phyloP scores from a whole-genome alignment of 371 early-diverging fungal species.

The Apophysomyces variabilis region DNA sequence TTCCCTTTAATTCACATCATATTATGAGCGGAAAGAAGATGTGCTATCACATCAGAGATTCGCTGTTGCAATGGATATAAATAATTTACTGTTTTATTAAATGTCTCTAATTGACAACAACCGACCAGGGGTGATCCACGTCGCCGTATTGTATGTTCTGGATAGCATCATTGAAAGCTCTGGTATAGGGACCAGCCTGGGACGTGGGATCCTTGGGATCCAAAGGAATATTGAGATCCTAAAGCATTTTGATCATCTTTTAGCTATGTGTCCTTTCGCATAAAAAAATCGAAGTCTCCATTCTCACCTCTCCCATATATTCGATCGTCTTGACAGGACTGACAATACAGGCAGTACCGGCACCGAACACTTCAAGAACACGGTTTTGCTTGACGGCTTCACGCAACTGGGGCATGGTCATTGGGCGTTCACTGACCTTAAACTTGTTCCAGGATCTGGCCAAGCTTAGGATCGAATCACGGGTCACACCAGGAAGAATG shows the following conservation, averaged over 20 bases:
- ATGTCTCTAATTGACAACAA: slow-evolving; percentile 55
- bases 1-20: too few relatives aligned
- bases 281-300: too few relatives aligned
- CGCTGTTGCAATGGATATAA: not conserved
- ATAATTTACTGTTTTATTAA: not conserved
- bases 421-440: slow-evolving; percentile 85
- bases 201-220: slow-evolving; percentile 80
- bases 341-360: slow-evolving; percentile 97
- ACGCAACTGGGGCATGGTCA: slow-evolving; percentile 86
- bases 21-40: too few relatives aligned
- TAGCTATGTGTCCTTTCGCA: not conserved
- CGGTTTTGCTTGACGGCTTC: slow-evolving; percentile 78
- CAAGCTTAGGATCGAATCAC: slow-evolving; percentile 89
- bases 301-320: slow-evolving; percentile 59
- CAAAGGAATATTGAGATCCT: slow-evolving; percentile 81
- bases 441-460: slow-evolving; percentile 88
- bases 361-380: slow-evolving; percentile 83
- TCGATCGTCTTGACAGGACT: slow-evolving; percentile 88
- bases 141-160: slow-evolving; percentile 96
- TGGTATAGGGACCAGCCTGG: slow-evolving; percentile 93
- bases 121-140: slow-evolving; percentile 74
- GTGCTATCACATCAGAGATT: not conserved
- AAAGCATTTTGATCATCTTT: not conserved
- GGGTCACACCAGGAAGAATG: slow-evolving; percentile 97
- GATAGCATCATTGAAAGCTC: slow-evolving; percentile 84